Base-by-base conservation (phyloP, 371 early-diverging fungal species). In the Rhizopus microsporus region DNA sequence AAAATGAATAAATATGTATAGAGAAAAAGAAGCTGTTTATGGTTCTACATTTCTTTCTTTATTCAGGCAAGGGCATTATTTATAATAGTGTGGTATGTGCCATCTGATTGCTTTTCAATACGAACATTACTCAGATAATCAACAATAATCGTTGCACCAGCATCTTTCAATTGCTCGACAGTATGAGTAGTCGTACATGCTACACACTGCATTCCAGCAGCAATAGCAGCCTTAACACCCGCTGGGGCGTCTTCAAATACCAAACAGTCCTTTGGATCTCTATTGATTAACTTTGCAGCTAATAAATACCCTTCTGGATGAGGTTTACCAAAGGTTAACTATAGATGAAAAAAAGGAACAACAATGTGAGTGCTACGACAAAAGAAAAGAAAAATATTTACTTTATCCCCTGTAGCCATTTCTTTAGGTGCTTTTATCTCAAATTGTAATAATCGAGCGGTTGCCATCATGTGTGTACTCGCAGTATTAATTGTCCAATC, bases 221-320 rank as follows among this genome's bases (percentile, higher is more conserved):
- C 78, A 5, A 65, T 53, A 0, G 87, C 90, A 1, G 90, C 83
- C 6, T 53, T 40, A 5, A 86, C 75, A 5, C 86, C 90, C 0
- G 86, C 82, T 10, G 78, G 86, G 0, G 90, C 88, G 62, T 90
- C 90, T 60, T 90, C 90, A 75, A 88, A 86, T 4, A 88, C 90
- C 12, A 90, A 57, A 56, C 88, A 88, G 7, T 69, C 75, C 31
- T 56, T 59, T 1, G 87, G 67, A 32, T 81, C 75, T 5, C 68
- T 48, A 0, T 76, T 74, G 53, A 89, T 39, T 5, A 57, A 48
- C 30, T 59, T 52, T 4, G 88, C 84, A 0, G 80, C 82, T 17
- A 57, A 44, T 46, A 81, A 56, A 43, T 87, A 89, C 0, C 88
- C 84, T 54, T 88, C 88, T 7, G 88, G 88, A 50, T 81, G 62